Conservation (phyloP, 306 rosid genomes). For the Ochetophila trinervis region DNA sequence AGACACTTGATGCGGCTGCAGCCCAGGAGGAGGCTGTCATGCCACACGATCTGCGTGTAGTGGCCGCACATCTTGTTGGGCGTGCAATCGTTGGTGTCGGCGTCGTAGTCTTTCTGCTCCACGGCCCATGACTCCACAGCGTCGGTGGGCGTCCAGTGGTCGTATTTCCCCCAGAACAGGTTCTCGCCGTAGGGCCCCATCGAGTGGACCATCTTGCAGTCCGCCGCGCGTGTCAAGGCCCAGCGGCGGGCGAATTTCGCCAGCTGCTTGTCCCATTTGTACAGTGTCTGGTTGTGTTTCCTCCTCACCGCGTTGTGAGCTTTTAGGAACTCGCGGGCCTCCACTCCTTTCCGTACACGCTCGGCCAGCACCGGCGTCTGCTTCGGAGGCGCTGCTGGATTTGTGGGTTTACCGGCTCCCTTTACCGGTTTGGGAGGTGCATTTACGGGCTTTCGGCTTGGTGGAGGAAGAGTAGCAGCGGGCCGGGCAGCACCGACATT, state of each 20-base stretch:
- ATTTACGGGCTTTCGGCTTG: neutral
- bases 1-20: constrained; percentile 41
- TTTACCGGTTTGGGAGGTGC: too few species aligned
- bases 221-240: constrained; percentile 20
- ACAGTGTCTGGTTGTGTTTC: constrained; percentile 3
- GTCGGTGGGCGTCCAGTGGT: constrained; percentile 34
- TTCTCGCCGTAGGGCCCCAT: constrained; percentile 48
- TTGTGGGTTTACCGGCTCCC: too few species aligned
- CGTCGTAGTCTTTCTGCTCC: constrained; percentile 29
- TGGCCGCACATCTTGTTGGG: constrained; percentile 44
- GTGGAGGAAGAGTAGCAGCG: neutral
- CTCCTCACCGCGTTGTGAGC: constrained; percentile 54
- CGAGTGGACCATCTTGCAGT: constrained; percentile 49
- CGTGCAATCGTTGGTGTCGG: constrained; percentile 21
- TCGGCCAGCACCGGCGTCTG: neutral
- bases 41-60: constrained; percentile 75
- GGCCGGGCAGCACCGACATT: neutral
- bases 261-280: constrained; percentile 39
- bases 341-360: neutral
- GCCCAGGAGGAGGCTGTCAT: constrained; percentile 37
- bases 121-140: constrained; percentile 44
- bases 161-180: constrained; percentile 44
- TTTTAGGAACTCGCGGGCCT: constrained; percentile 34
- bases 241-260: constrained; percentile 38
- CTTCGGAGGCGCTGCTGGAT: neutral